Conservation (phyloP, 2,329 filamentous ascomycete genomes). For the Emydomyces testavorans region DNA sequence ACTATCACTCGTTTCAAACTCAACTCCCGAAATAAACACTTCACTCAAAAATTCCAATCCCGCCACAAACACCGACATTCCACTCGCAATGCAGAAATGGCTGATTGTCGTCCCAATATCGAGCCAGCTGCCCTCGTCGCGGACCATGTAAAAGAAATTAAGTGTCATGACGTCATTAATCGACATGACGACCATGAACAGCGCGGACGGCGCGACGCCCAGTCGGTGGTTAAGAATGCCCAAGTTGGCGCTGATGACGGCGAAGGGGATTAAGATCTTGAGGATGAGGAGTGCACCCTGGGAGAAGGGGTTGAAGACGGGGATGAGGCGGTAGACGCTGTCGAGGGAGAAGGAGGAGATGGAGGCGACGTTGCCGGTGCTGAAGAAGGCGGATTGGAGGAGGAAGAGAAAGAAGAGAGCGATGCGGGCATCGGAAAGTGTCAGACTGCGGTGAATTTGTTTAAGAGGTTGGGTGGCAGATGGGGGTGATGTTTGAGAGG, state of each 20-base stretch:
- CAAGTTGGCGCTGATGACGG: slow-evolving; percentile 82
- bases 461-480: background rate
- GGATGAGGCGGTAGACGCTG: slow-evolving; percentile 73
- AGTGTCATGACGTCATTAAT: slow-evolving; percentile 84
- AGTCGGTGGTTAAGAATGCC: slow-evolving; percentile 79
- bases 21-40: slow-evolving; percentile 67
- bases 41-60: slow-evolving; percentile 76
- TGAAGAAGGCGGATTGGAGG: slow-evolving; percentile 92
- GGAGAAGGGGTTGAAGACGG: slow-evolving; percentile 85
- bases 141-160: slow-evolving; percentile 96
- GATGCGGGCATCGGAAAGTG: slow-evolving; percentile 72
- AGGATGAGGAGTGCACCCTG: slow-evolving; percentile 77
- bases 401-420: slow-evolving; percentile 92
- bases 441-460: slow-evolving; percentile 52
- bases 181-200: slow-evolving; percentile 92
- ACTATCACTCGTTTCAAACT: slow-evolving; percentile 33
- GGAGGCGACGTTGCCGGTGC: slow-evolving; percentile 90
- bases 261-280: slow-evolving; percentile 89
- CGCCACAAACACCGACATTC: slow-evolving; percentile 82
- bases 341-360: slow-evolving; percentile 89
- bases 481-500: background rate
- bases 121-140: slow-evolving; percentile 91
- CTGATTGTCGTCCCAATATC: slow-evolving; percentile 96
- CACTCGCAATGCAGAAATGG: slow-evolving; percentile 85
- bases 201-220: slow-evolving; percentile 70